These are phyloP conservation scores for Metarhizium album DNA, from an alignment of 2,329 filamentous ascomycete species.

Conservation along the genomic window DNA sequence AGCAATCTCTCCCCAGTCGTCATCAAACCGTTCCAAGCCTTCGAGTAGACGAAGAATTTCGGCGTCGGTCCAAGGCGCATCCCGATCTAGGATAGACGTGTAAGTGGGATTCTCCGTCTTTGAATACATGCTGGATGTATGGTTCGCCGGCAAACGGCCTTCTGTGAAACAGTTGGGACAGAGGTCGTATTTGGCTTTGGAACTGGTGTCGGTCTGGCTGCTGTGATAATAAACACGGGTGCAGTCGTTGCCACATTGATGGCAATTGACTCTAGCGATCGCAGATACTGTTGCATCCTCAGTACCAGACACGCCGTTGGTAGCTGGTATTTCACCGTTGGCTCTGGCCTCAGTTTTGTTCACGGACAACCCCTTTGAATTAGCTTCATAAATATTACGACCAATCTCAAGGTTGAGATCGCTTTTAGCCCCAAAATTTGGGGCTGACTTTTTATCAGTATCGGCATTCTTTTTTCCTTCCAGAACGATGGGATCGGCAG, in stretches of 20 bases:
- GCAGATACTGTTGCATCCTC: constrained; percentile 57
- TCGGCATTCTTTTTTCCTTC: constrained; percentile 50
- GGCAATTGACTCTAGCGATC: constrained; percentile 67
- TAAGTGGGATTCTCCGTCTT: constrained; percentile 86
- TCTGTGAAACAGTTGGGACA: constrained; percentile 88
- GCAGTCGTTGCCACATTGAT: constrained; percentile 87
- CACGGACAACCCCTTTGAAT: constrained; percentile 65
- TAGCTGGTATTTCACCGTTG: constrained; percentile 59
- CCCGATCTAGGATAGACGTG: constrained; percentile 65
- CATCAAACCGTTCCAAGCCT: constrained; percentile 83
- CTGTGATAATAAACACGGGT: constrained; percentile 52
- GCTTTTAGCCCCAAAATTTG: constrained; percentile 56
- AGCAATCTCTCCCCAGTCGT: constrained; percentile 89
- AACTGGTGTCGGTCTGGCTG: constrained; percentile 44
- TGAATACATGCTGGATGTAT: constrained; percentile 69
- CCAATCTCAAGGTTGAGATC: constrained; percentile 88
- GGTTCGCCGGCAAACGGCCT: constrained; percentile 69
- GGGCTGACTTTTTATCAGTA: constrained; percentile 64
- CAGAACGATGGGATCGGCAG: constrained; percentile 59
- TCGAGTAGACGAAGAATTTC: constrained; percentile 86
- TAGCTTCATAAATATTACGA: constrained; percentile 90
- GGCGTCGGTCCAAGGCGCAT: constrained; percentile 82
- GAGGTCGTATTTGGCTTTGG: constrained; percentile 70
- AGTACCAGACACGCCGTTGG: constrained; percentile 51
- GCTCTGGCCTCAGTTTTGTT: constrained; percentile 60